Evolutionary conservation across 495 filamentous ascomycete genomes (phyloP).

Genomic region (Sordaria brevicollis): DNA sequence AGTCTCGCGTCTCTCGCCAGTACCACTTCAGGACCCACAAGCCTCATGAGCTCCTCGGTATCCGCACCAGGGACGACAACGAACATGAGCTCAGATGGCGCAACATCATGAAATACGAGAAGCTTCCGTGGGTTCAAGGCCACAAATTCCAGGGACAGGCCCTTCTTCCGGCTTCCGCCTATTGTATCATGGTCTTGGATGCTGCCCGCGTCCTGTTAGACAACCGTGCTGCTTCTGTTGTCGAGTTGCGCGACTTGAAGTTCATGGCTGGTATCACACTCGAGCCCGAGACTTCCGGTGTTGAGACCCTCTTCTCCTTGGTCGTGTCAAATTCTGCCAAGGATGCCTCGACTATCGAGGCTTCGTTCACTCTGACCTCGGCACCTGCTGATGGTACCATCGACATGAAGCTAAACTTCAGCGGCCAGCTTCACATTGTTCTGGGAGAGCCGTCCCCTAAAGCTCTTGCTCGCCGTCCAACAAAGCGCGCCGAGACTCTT

Average conservation of each 20-base stretch:
- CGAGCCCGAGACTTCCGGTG: slow-evolving; percentile 31
- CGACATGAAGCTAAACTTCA: slow-evolving; percentile 29
- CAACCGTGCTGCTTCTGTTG: slow-evolving; percentile 19
- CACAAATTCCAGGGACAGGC: slow-evolving; percentile 36
- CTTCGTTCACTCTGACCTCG: slow-evolving; percentile 27
- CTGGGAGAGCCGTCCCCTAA: slow-evolving; percentile 16
- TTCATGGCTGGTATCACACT: slow-evolving; percentile 41
- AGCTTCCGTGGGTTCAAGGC: slow-evolving; percentile 28
- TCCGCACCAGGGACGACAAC: slow-evolving; percentile 33
- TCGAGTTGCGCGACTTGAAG: slow-evolving; percentile 29
- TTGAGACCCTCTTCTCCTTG: slow-evolving; percentile 38
- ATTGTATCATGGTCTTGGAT: slow-evolving; percentile 34
- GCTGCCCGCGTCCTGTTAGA: slow-evolving; percentile 21
- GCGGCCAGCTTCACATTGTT: slow-evolving; percentile 18
- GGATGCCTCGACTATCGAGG: slow-evolving; percentile 17
- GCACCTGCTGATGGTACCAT: slow-evolving; percentile 22
- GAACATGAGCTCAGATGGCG: slow-evolving; percentile 32
- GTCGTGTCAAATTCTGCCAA: slow-evolving; percentile 3
- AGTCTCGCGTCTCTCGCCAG: slow-evolving; percentile 38
- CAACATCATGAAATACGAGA: slow-evolving; percentile 35
- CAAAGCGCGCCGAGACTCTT: slow-evolving; percentile 22
- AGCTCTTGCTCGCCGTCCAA: slow-evolving; percentile 14
- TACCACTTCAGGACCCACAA: slow-evolving; percentile 27
- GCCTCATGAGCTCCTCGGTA: slow-evolving; percentile 40
- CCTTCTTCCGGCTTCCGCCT: slow-evolving; percentile 34